Conservation (phyloP, 2,329 filamentous ascomycete genomes). For the Arthrobotrys musiformis region DNA sequence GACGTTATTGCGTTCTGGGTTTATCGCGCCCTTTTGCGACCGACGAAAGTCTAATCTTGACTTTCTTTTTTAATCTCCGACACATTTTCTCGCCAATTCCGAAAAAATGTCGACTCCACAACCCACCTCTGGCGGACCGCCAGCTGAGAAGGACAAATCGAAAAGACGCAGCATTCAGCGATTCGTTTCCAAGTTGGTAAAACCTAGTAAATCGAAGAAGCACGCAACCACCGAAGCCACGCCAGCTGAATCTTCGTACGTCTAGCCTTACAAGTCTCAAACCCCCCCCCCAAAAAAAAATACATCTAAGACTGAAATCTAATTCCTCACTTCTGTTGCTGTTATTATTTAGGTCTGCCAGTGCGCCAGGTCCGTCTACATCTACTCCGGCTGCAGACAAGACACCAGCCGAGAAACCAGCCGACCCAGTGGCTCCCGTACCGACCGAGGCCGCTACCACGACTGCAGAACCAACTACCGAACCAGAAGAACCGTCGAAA, state of each 20-base stretch:
- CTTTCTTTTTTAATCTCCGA: neutral
- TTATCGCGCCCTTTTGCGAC: neutral
- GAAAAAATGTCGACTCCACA: conserved; percentile 45
- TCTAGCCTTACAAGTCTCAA: neutral
- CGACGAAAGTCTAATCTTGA: neutral
- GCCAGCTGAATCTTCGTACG: conserved; percentile 23
- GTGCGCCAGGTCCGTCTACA: neutral
- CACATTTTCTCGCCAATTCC: neutral
- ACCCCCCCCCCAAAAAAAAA: too few relatives aligned
- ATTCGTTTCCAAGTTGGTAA: conserved; percentile 36
- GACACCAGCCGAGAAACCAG: conserved; percentile 1
- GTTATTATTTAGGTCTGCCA: neutral
- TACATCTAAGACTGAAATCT: neutral
- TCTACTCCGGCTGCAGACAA: neutral
- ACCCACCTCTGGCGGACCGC: conserved; percentile 7
- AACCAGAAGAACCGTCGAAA: conserved; percentile 24
- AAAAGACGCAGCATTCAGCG: conserved; percentile 46
- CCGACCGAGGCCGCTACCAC: neutral
- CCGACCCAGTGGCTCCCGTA: neutral
- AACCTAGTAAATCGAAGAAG: conserved; percentile 27
- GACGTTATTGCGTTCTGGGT: neutral
- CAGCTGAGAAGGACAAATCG: conserved; percentile 33
- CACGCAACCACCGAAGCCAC: neutral
- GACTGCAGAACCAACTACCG: conserved; percentile 2
- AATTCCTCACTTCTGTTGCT: too few relatives aligned